Conservation (phyloP, 2,329 filamentous ascomycete species). For the Chaetomiaceae sp. region DNA sequence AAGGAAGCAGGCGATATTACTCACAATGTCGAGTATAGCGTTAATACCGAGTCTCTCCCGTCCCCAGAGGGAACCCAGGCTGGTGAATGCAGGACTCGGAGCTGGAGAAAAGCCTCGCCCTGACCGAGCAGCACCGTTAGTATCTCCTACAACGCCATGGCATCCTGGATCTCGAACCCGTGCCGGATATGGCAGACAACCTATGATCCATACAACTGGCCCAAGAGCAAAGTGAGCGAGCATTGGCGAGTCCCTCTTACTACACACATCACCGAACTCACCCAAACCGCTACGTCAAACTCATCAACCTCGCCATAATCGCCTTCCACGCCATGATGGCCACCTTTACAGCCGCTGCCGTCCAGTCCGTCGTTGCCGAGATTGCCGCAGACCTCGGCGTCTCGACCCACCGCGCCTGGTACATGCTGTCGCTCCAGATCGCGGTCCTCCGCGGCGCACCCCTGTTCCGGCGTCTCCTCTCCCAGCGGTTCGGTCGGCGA, state of each 20-base stretch:
- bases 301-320: constrained; percentile 48
- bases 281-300: no score
- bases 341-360: constrained; percentile 50
- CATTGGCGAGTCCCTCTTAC: no score
- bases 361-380: constrained; percentile 50
- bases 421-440: constrained; percentile 54
- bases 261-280: no score
- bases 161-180: constrained; percentile 49
- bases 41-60: background rate
- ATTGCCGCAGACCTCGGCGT: constrained; percentile 49
- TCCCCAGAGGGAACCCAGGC: no score
- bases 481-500: constrained; percentile 49
- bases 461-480: constrained; percentile 54
- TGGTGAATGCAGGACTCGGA: background rate
- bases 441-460: constrained; percentile 50
- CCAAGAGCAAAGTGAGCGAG: constrained; percentile 43
- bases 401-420: constrained; percentile 45
- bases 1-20: no score
- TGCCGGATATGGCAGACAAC: constrained; percentile 45
- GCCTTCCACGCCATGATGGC: constrained; percentile 55
- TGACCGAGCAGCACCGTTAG: constrained; percentile 38
- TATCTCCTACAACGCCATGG: constrained; percentile 51
- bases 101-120: no score
- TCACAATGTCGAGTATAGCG: constrained; percentile 5
- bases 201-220: constrained; percentile 58